Percentiles rank a stretch among this genome's conserved stretches.
Evolutionary conservation across 1,284 basidiomycete genomes (phyloP).

Genomic region (Crucibulum cyathiforme): DNA sequence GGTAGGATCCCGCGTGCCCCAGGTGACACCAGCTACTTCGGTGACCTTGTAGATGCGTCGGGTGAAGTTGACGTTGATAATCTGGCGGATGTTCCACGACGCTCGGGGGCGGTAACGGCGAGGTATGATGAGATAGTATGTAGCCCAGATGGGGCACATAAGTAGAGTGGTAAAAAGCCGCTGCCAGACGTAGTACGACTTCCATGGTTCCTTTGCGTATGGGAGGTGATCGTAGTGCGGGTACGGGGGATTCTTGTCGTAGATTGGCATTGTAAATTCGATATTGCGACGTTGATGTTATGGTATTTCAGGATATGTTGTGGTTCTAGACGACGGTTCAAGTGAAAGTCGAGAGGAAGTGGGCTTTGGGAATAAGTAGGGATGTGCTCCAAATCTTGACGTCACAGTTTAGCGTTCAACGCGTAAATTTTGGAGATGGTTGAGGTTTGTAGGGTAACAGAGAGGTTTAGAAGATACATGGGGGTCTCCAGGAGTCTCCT

Average conservation of each 20-base stretch:
- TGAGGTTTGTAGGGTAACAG: too few relatives aligned
- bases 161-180: constrained; percentile 52
- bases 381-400: too few relatives aligned
- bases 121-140: constrained; percentile 48
- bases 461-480: too few relatives aligned
- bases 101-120: constrained; percentile 48
- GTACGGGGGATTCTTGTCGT: constrained; percentile 39
- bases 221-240: constrained; percentile 46
- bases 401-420: too few relatives aligned
- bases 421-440: too few relatives aligned
- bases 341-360: too few relatives aligned
- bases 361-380: too few relatives aligned
- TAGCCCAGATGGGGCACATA: constrained; percentile 50
- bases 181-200: constrained; percentile 52
- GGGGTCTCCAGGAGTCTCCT: too few relatives aligned
- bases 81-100: constrained; percentile 55
- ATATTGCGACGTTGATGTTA: too few relatives aligned
- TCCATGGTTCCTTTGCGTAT: constrained; percentile 52
- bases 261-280: constrained; percentile 9
- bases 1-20: constrained; percentile 51
- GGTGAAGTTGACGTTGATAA: constrained; percentile 56
- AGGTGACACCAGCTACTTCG: constrained; percentile 59
- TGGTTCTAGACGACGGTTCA: too few relatives aligned
- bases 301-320: too few relatives aligned
- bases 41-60: constrained; percentile 57